Base-by-base conservation (phyloP, 176 grass and related monocot genomes). In the Rhipidocladum racemiflorum region DNA sequence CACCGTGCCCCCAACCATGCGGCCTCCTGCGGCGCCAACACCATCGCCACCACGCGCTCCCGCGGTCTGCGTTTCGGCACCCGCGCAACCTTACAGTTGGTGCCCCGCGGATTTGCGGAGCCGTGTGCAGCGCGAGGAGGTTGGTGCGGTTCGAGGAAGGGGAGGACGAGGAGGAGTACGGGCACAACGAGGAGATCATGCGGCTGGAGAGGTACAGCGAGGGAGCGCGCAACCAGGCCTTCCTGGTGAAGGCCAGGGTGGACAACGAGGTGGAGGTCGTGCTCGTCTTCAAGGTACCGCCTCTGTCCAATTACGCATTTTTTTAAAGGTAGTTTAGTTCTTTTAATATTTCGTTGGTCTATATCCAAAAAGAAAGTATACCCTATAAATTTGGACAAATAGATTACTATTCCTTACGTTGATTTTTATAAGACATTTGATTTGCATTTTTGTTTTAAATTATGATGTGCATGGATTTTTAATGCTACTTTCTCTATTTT, bases 261-360 rank as follows among this genome's bases (percentile, higher is more conserved):
- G 96, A 95, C 23, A 85, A 79, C 35, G 72, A 93, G 25, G 83
- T 88, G 39, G 82, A 90, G 79, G 23, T 84, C 9, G 88, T 91
- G 61, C 92, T 95, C 21, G 73, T 98, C 78, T 98, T 95, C 76
- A 98, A 82, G 95, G 92, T 97, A 79, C 1, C 14, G 28, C 4
- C 21, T 16, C 32, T 3, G 32, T 34, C 32, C 30, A 32, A 32
- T n/a, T n/a, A n/a, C n/a, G n/a, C n/a, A n/a, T n/a, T n/a, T n/a
- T n/a, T n/a, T n/a, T n/a, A n/a, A n/a, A n/a, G n/a, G n/a, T n/a
- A n/a, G n/a, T n/a, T n/a, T n/a, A n/a, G n/a, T n/a, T n/a, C n/a
- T n/a, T n/a, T n/a, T n/a, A n/a, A n/a, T n/a, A n/a, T n/a, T n/a
- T n/a, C n/a, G n/a, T n/a, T n/a, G n/a, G n/a, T n/a, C n/a, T n/a